Conservation (phyloP, 2,329 filamentous ascomycete genomes). For the Alternaria sp. region DNA sequence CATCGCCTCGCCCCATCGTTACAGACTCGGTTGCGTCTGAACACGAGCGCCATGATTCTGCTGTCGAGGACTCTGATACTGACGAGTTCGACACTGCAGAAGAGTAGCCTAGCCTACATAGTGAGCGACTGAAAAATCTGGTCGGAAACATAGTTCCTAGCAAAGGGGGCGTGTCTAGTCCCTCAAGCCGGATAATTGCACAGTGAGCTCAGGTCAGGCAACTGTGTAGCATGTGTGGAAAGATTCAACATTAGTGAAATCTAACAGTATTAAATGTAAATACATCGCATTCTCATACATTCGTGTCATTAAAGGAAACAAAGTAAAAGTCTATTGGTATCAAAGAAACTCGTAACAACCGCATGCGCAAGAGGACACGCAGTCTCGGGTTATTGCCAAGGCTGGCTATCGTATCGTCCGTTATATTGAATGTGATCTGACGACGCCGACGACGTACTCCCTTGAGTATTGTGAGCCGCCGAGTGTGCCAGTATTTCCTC, state of each 20-base stretch:
- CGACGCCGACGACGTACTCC: conserved; percentile 18
- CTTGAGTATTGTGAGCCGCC: conserved; percentile 6
- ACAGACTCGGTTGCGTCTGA: background rate
- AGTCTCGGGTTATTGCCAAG: background rate
- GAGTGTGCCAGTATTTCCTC: conserved; percentile 18
- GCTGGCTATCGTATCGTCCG: conserved; percentile 13
- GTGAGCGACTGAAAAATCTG: background rate
- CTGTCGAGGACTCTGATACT: background rate
- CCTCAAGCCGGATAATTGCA: background rate
- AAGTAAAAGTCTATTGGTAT: background rate
- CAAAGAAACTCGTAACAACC: background rate
- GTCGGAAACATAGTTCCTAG: background rate
- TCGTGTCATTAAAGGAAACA: background rate
- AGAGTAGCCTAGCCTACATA: background rate
- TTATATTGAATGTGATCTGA: conserved; percentile 15
- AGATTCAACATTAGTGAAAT: background rate
- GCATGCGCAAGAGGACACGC: background rate
- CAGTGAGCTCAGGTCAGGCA: background rate
- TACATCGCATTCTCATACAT: background rate
- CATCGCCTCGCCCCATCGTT: background rate
- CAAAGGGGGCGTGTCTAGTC: background rate
- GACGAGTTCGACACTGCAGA: background rate
- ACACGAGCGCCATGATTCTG: background rate
- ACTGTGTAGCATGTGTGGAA: background rate
- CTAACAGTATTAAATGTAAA: background rate